Conservation (phyloP, 192 early-diverging fungal species). For the Pilobolus umbonatus region DNA sequence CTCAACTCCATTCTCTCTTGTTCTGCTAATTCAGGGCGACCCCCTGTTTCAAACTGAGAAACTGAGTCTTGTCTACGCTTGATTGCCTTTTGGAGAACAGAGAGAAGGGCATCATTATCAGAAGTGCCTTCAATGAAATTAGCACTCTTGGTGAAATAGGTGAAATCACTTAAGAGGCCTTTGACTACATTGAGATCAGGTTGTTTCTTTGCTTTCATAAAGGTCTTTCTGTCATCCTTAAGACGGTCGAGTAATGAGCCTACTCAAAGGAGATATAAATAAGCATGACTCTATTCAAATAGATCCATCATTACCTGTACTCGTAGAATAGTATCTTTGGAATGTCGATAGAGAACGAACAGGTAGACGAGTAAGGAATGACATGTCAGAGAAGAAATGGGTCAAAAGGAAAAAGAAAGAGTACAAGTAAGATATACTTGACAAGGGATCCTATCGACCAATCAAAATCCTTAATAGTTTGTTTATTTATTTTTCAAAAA, state of each 20-base stretch:
- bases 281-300: not conserved
- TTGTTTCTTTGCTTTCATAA: conserved; percentile 76
- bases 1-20: conserved; percentile 64
- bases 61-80: conserved; percentile 81
- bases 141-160: conserved; percentile 69
- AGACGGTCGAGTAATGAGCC: conserved; percentile 38
- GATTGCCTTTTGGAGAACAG: conserved; percentile 72
- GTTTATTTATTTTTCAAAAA: no score
- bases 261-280: not conserved
- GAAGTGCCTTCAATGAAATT: conserved; percentile 33
- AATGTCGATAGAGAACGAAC: not conserved
- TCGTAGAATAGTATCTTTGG: not conserved
- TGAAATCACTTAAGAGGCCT: conserved; percentile 72
- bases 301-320: not conserved
- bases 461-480: no score
- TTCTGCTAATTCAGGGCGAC: conserved; percentile 69
- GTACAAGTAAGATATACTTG: no score
- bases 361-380: not conserved
- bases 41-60: conserved; percentile 55
- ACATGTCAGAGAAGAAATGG: not conserved
- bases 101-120: conserved; percentile 56
- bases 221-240: conserved; percentile 74
- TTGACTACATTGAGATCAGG: conserved; percentile 57
- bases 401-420: not conserved
- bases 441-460: no score